These are phyloP conservation scores for Trametes cingulata DNA, from an alignment of 768 basidiomycete species.

Conservation along the genomic window DNA sequence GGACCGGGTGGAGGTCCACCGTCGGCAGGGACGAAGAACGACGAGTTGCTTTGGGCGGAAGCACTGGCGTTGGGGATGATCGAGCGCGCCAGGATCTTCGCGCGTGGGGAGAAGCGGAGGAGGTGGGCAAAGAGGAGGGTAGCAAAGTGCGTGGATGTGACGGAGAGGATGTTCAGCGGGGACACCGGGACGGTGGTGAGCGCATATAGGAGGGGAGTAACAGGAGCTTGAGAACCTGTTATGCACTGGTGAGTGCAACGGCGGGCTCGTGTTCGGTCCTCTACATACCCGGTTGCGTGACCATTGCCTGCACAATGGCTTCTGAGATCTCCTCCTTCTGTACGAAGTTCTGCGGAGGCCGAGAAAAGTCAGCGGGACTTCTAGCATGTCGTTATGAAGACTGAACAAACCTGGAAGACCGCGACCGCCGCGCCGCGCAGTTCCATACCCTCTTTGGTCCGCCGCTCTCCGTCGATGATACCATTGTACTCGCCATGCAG, in stretches of 20 bases:
- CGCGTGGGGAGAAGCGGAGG: constrained; percentile 62
- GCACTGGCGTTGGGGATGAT: constrained; percentile 55
- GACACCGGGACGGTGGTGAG: constrained; percentile 63
- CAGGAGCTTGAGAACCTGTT: constrained; percentile 41
- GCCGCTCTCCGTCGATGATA: constrained; percentile 51
- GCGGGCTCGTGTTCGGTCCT: background rate
- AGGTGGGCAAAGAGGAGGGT: constrained; percentile 80
- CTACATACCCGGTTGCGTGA: constrained; percentile 54
- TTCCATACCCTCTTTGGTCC: constrained; percentile 67
- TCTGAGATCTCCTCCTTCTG: constrained; percentile 69
- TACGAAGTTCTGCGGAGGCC: constrained; percentile 63
- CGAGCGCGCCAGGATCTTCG: constrained; percentile 62
- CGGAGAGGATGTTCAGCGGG: constrained; percentile 54
- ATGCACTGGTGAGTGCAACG: constrained; percentile 17
- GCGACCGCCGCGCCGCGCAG: constrained; percentile 73
- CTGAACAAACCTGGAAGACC: constrained; percentile 72
- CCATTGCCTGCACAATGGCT: constrained; percentile 72
- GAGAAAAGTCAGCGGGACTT: background rate
- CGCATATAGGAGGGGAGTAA: constrained; percentile 71
- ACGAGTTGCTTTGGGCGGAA: constrained; percentile 33
- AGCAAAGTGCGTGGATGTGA: constrained; percentile 72
- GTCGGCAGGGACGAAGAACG: constrained; percentile 81
- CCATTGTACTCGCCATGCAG: constrained; percentile 89
- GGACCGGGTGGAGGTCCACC: constrained; percentile 39
- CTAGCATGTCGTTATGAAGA: no score